Evolutionary conservation across 306 rosid species (phyloP).

Genomic region (Cicer pinnatifidum): DNA sequence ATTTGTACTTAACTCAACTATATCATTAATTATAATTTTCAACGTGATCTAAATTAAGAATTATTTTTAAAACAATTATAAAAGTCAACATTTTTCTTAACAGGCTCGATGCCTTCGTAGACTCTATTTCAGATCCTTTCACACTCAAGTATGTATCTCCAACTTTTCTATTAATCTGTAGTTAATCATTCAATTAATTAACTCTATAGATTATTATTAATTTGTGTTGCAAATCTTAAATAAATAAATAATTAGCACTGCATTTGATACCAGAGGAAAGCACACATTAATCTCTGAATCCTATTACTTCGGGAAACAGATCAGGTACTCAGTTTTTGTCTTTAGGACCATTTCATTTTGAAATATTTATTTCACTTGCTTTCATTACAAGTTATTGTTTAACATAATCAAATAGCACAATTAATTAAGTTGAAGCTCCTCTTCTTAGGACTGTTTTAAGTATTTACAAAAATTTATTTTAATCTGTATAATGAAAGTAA

Average conservation of each 20-base stretch:
- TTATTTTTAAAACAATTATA: neutral
- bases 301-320: conserved; percentile 44
- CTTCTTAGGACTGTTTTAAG: neutral
- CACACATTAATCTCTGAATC: conserved; percentile 33
- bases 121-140: conserved; percentile 53
- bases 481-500: too few species aligned
- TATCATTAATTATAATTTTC: too few species aligned
- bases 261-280: conserved; percentile 44
- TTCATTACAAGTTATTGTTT: neutral
- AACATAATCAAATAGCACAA: neutral
- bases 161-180: neutral
- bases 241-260: neutral
- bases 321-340: conserved; percentile 40
- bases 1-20: too few species aligned
- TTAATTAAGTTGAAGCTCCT: neutral
- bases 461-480: too few species aligned
- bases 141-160: conserved; percentile 48
- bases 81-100: neutral
- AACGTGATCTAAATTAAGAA: too few species aligned
- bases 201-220: neutral
- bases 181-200: too few species aligned
- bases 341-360: conserved; percentile 16
- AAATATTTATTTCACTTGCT: conserved; percentile 14
- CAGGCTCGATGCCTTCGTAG: conserved; percentile 52
- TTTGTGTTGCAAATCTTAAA: neutral